Evolutionary conservation across 2,329 filamentous ascomycete genomes (phyloP), one percentile per base, ranked within the genome.

Genomic region (Zasmidium citrigriseum): DNA sequence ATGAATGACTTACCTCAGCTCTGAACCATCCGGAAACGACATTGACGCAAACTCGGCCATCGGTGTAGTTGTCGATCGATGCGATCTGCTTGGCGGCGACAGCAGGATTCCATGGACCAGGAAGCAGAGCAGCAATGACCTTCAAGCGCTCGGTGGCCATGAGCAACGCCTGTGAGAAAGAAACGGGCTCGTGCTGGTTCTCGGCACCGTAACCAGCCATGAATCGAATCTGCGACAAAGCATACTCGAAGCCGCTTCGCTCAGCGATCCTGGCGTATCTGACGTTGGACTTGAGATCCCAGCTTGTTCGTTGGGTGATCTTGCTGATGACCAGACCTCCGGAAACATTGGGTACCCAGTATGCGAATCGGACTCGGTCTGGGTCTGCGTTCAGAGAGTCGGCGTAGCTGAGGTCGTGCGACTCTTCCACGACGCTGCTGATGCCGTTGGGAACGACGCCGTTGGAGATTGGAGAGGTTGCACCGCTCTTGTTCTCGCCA

Each of bases 21-120:
- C 82, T 82, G 70, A 83, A 82, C 80, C 81, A 83, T 2, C 81
- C 81, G 1, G 76, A 80, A 0, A 83, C 81, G 1, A 83, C 73
- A 52, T 83, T 83, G 10, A 83, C 80, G 1, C 79, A 79, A 23
- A 82, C 77, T 3, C 80, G 77, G 1, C 80, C 80, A n/a, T 79
- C 74, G 34, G 73, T 76, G 68, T 82, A 83, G 53, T 82, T 73
- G 65, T 83, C 80, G 52, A 83, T 82, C 51, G 76, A 80, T 2
- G 81, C 80, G 55, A 83, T 79, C 64, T 82, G 79, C 68, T 83
- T 83, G 12, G 81, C 80, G 12, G 78, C 81, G 0, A 83, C 72
- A 0, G 80, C 78, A 3, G 81, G 80, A 58, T 80, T 80, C 78
- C 79, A 82, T 0, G 78, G 78, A 0, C 79, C 79, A 0, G 80